Evolutionary conservation across 371 early-diverging fungal genomes (phyloP).

Genomic region (Neoconidiobolus thromboides): DNA sequence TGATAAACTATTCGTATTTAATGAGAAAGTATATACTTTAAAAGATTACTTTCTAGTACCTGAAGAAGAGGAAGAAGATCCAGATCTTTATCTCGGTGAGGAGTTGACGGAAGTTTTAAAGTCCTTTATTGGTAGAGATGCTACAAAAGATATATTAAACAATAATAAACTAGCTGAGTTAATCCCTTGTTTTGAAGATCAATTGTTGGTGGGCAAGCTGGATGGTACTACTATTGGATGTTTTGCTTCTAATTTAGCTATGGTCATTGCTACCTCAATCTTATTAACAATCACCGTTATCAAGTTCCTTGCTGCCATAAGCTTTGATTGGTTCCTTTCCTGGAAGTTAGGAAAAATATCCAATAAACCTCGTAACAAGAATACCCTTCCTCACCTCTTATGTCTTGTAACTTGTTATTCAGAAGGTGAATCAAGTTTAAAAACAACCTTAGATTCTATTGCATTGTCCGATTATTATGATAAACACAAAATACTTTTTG

Average conservation of each 20-base stretch:
- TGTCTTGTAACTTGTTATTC: constrained; percentile 67
- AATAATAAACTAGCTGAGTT: constrained; percentile 10
- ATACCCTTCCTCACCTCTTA: constrained; percentile 10
- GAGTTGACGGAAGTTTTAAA: constrained; percentile 12
- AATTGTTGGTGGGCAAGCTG: constrained; percentile 39
- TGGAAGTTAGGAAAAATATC: constrained; percentile 33
- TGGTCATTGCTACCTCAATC: constrained; percentile 22
- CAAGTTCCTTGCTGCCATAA: constrained; percentile 56
- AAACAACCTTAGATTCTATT: constrained; percentile 77
- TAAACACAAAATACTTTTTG: constrained; percentile 64
- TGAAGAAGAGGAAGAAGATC: background rate
- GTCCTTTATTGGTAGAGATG: constrained; percentile 15
- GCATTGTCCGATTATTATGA: constrained; percentile 67
- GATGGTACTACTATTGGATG: constrained; percentile 51
- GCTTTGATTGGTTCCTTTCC: constrained; percentile 52
- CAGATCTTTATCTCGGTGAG: constrained; percentile 8
- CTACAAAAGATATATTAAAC: constrained; percentile 13
- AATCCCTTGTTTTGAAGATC: constrained; percentile 23
- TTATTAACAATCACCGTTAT: constrained; percentile 30
- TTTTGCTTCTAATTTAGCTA: constrained; percentile 26
- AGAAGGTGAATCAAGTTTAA: constrained; percentile 68
- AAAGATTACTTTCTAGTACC: constrained; percentile 10
- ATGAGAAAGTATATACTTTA: constrained; percentile 16
- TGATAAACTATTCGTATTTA: constrained; percentile 13
- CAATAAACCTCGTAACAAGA: constrained; percentile 7